Base-by-base conservation (phyloP, 331 rosid genomes). In the Spiraea crenata region DNA sequence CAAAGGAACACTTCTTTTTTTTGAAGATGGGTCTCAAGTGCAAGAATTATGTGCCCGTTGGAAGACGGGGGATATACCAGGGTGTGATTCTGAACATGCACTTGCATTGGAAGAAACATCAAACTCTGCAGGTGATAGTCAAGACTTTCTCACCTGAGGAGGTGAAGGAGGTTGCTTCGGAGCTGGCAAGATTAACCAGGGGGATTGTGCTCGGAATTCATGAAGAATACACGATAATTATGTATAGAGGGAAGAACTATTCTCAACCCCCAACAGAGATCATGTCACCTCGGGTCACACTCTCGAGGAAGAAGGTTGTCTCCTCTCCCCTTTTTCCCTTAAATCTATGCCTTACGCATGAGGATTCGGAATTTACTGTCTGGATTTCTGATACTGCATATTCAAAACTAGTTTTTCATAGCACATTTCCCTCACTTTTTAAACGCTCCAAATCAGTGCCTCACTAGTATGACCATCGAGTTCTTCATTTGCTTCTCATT, bases 171-270 rank as follows among this genome's bases (percentile, higher is more conserved):
- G n/a, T n/a, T n/a, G n/a, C n/a, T n/a, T n/a, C n/a, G n/a, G n/a
- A n/a, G n/a, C n/a, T n/a, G n/a, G n/a, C n/a, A n/a, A n/a, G n/a
- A n/a, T n/a, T n/a, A n/a, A n/a, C n/a, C n/a, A n/a, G n/a, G n/a
- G n/a, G n/a, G n/a, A n/a, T n/a, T n/a, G n/a, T n/a, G n/a, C n/a
- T n/a, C n/a, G n/a, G n/a, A n/a, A n/a, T n/a, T n/a, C n/a, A n/a
- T n/a, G n/a, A n/a, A n/a, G n/a, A n/a, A n/a, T n/a, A n/a, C n/a
- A n/a, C n/a, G n/a, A n/a, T n/a, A n/a, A n/a, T n/a, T n/a, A n/a
- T n/a, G n/a, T n/a, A n/a, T n/a, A n/a, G n/a, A n/a, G n/a, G 99
- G 56, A 93, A 93, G 89, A 93, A 93, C 85, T 93, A 93, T 81
- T 80, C 87, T 48, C 99, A 93, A 74, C 97, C 96, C 9, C 99